Percentiles rank a stretch among this genome's conserved stretches.
phyloP scores from a whole-genome alignment of 2,329 filamentous ascomycete species.

The Alternaria atra region DNA sequence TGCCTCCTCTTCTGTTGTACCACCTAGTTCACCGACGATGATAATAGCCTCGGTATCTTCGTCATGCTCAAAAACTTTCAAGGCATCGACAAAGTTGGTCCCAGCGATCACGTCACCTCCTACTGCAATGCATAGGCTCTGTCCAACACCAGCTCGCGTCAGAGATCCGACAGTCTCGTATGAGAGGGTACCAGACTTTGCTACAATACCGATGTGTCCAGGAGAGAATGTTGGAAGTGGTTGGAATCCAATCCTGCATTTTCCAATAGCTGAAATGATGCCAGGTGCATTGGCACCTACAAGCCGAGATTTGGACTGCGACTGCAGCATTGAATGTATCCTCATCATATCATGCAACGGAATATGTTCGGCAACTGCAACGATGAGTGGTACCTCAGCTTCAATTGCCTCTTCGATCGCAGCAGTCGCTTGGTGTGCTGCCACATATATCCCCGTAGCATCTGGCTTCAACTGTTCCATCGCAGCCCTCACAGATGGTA shows the following conservation, averaged over 20 bases:
- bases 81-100: constrained; percentile 76
- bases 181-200: constrained; percentile 82
- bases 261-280: constrained; percentile 76
- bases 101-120: constrained; percentile 79
- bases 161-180: constrained; percentile 82
- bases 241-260: constrained; percentile 78
- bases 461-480: constrained; percentile 76
- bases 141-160: constrained; percentile 76
- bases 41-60: constrained; percentile 75
- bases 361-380: constrained; percentile 82
- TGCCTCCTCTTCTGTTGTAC: constrained; percentile 73
- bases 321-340: constrained; percentile 74
- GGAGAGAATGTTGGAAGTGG: constrained; percentile 75
- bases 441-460: constrained; percentile 81
- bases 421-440: constrained; percentile 74
- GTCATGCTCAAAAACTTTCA: constrained; percentile 72
- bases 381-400: constrained; percentile 78
- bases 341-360: constrained; percentile 80
- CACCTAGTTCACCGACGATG: constrained; percentile 76
- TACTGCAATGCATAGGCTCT: constrained; percentile 80
- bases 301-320: constrained; percentile 75
- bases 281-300: constrained; percentile 85
- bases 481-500: constrained; percentile 73
- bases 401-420: constrained; percentile 84
- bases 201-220: constrained; percentile 76